phyloP scores from a whole-genome alignment of 257 asterid genomes.

The Dorcoceras hygrometricum region DNA sequence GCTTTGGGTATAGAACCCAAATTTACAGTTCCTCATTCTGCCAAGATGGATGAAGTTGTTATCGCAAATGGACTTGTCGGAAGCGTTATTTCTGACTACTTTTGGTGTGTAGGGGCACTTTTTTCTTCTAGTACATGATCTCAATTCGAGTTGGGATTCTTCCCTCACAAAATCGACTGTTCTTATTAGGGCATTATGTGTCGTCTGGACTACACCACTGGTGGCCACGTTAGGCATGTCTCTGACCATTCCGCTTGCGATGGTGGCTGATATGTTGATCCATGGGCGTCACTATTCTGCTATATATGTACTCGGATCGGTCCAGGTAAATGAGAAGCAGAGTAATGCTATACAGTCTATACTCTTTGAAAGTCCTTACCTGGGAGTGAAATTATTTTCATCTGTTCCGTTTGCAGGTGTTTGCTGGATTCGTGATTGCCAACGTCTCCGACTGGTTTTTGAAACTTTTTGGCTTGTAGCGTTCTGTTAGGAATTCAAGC shows the following conservation, averaged over 20 bases:
- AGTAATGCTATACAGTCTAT: not conserved
- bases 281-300: constrained; percentile 96
- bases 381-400: not conserved
- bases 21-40: constrained; percentile 85
- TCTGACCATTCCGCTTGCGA: constrained; percentile 96
- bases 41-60: constrained; percentile 87
- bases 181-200: constrained; percentile 80
- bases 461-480: constrained; percentile 62
- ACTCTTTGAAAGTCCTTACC: not conserved
- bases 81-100: constrained; percentile 93
- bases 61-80: constrained; percentile 89
- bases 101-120: constrained; percentile 61
- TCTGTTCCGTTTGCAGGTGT: constrained; percentile 58
- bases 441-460: constrained; percentile 68
- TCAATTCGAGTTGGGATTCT: not conserved
- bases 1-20: constrained; percentile 95
- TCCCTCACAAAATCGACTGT: constrained; percentile 15
- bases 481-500: constrained; percentile 7
- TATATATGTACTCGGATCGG: constrained; percentile 82
- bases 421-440: constrained; percentile 84
- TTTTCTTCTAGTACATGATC: not conserved
- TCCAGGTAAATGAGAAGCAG: constrained; percentile 51
- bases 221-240: constrained; percentile 99
- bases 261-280: constrained; percentile 94
- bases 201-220: constrained; percentile 97